phyloP scores from a whole-genome alignment of 441 rosid genomes.

The Populus trichocarpa region DNA sequence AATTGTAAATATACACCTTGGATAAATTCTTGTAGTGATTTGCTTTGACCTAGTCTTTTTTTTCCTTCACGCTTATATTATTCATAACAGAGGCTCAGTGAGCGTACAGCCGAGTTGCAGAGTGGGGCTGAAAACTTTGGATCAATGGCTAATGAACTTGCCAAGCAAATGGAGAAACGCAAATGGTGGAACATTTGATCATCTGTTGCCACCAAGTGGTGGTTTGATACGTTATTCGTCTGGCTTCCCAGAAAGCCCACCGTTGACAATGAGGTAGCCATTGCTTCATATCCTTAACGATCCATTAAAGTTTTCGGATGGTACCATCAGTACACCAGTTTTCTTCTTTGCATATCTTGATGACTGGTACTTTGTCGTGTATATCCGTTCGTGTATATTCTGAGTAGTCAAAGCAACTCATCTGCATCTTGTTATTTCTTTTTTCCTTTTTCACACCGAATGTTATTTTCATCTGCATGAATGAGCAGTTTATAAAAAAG shows the following conservation, averaged over 20 bases:
- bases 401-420: neutral
- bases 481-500: neutral
- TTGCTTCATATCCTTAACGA: neutral
- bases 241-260: neutral
- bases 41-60: constrained; percentile 2
- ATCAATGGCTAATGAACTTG: constrained; percentile 74
- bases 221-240: neutral
- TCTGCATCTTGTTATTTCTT: neutral
- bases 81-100: constrained; percentile 51
- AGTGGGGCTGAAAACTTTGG: constrained; percentile 77
- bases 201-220: neutral
- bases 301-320: neutral
- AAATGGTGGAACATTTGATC: constrained; percentile 88
- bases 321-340: neutral
- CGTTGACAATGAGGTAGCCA: neutral
- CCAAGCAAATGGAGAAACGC: constrained; percentile 82
- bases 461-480: neutral
- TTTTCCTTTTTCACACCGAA: neutral
- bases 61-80: neutral
- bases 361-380: neutral
- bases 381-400: neutral
- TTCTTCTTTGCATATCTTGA: neutral
- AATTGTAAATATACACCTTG: neutral
- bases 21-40: neutral
- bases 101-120: constrained; percentile 75